Evolutionary conservation across 768 basidiomycete genomes (phyloP), one percentile per base, ranked within the genome.

Genomic region (Hysterangium stoloniferum): DNA sequence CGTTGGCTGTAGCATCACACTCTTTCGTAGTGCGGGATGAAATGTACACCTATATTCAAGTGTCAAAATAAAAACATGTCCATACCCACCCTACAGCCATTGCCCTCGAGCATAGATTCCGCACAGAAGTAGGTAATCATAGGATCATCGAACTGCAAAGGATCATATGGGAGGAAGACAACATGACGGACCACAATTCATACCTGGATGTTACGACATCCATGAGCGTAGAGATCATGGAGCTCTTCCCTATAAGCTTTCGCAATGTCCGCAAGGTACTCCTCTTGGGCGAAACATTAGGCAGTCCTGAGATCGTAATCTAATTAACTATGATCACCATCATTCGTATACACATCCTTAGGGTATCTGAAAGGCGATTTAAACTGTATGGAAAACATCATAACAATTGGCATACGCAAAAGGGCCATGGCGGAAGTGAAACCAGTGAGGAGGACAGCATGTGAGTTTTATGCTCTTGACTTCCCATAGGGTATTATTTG

Each of bases 391-490:
- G 20, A 22, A 35, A 35, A 35, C 15, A 6, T 12, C 28, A 4
- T 12, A 22, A 22, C 40, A n/a, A n/a, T n/a, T 22, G 52, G 77
- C 76, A 58, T 79, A 82, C 5, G 78, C 78, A 54, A 79, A 77
- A 7, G 70, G 71, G 44, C 83, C 83, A 60, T 82, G 80, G 22
- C 78, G 75, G 24, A 83, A 75, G 61, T 83, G 81, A 62, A 78
- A 81, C 80, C 82, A 84, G 31, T 79, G 78, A 3, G 84, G 85
- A 0, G 83, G 77, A 53, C 78, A 81, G 64, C 85, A 68, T 12
- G 81, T 86, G 52, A 87, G 59, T 62, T 90, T 88, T 63, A 87
- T 74, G 58, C 73, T 70, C 59, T 73, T 73, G 52, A 83, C 77
- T 58, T 85, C 82, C 77, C 79, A 45, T 25, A 20, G n/a, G n/a